Conservation (phyloP, 2,329 filamentous ascomycete species). For the Botrytis deweyae region DNA sequence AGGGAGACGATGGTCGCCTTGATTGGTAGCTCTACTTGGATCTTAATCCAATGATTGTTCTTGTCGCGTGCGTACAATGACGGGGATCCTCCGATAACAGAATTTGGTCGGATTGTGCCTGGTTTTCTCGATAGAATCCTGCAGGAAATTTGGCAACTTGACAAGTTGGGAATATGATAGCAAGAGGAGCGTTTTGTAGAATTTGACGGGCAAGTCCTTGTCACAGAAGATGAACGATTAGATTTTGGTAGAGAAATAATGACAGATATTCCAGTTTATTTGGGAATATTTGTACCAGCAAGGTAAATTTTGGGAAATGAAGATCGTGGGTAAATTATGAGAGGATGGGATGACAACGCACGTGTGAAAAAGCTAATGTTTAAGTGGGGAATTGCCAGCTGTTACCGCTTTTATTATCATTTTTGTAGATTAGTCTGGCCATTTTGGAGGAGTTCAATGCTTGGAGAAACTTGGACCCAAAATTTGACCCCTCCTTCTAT, state of each 20-base stretch:
- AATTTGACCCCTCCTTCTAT: neutral
- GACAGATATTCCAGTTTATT: neutral
- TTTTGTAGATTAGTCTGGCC: neutral
- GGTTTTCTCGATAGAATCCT: constrained; percentile 15
- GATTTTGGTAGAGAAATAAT: constrained; percentile 1
- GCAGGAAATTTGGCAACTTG: constrained; percentile 6
- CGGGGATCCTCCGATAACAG: constrained; percentile 24
- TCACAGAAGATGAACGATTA: constrained; percentile 7
- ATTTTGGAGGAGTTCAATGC: constrained; percentile 11
- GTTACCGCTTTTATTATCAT: neutral
- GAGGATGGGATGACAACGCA: constrained; percentile 12
- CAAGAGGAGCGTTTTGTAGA: neutral
- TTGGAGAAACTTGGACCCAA: constrained; percentile 19
- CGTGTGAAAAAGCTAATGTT: constrained; percentile 17
- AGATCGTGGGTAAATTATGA: constrained; percentile 13
- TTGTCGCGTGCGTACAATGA: constrained; percentile 30
- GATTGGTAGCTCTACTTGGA: constrained; percentile 18
- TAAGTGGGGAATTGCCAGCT: constrained; percentile 9
- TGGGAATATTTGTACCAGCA: constrained; percentile 5
- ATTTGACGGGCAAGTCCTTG: neutral
- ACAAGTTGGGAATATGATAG: constrained; percentile 4
- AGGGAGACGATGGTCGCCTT: constrained; percentile 25
- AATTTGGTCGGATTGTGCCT: constrained; percentile 13
- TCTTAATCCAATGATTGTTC: constrained; percentile 31
- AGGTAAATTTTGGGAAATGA: constrained; percentile 15